Evolutionary conservation across 306 rosid genomes (phyloP).

Genomic region (Castanea crenata): DNA sequence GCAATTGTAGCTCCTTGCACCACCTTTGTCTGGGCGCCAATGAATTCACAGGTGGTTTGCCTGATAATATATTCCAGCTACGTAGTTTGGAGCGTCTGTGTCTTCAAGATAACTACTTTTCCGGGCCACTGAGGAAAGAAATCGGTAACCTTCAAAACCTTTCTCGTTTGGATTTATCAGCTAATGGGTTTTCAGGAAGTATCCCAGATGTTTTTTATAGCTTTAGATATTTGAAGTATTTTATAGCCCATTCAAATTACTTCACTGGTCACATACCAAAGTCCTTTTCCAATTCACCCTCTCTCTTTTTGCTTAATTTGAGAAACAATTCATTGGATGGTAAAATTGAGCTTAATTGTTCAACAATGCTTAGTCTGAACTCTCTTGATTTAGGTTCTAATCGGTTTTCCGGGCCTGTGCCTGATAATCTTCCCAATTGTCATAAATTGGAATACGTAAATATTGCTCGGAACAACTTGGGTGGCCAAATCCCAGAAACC

Average conservation of each 20-base stretch:
- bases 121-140: slow-evolving; percentile 33
- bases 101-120: slow-evolving; percentile 35
- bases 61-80: slow-evolving; percentile 32
- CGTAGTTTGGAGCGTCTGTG: slow-evolving; percentile 12
- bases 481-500: slow-evolving; percentile 45
- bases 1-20: slow-evolving; percentile 36
- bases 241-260: slow-evolving; percentile 41
- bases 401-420: slow-evolving; percentile 38
- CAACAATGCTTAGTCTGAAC: slow-evolving; percentile 36
- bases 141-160: slow-evolving; percentile 42
- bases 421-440: slow-evolving; percentile 43
- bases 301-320: slow-evolving; percentile 31
- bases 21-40: slow-evolving; percentile 31
- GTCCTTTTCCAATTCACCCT: slow-evolving; percentile 36
- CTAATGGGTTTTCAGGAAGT: slow-evolving; percentile 29
- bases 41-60: slow-evolving; percentile 26
- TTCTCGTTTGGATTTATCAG: slow-evolving; percentile 32
- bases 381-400: slow-evolving; percentile 53
- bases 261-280: slow-evolving; percentile 33
- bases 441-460: slow-evolving; percentile 34
- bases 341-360: slow-evolving; percentile 30
- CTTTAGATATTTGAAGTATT: slow-evolving; percentile 6
- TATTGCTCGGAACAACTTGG: slow-evolving; percentile 41
- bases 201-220: slow-evolving; percentile 40
- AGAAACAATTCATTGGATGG: slow-evolving; percentile 51